Evolutionary conservation across 345 rosid species (phyloP), one percentile per base, ranked within the genome.

Genomic region (Streptanthus diversifolius): DNA sequence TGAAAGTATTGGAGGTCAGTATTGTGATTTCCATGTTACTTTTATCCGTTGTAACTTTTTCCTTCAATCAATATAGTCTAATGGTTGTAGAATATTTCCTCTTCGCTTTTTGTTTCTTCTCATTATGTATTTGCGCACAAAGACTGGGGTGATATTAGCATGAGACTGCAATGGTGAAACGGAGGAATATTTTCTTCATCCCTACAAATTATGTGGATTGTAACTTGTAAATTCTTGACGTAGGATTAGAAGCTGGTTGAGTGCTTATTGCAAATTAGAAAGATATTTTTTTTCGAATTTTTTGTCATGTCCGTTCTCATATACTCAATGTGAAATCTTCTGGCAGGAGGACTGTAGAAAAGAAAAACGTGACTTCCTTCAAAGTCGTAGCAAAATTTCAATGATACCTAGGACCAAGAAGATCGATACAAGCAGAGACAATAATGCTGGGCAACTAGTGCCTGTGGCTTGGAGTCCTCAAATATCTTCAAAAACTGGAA

Each of bases 281-380:
- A 7, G 43, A 51, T 25, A 52, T 25, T 5, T 0, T 5, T 0
- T 13, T 1, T 22, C 32, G 41, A 51, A 5, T 60, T 41, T 41
- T 43, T 9, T 27, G 48, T 69, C 55, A 30, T 30, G 33, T 56
- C 17, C 33, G 17, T 69, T 33, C 47, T 21, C 66, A 44, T 33
- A 33, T 22, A 22, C 49, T 41, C 54, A 19, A 18, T 49, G 30
- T 68, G 36, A 55, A 32, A 74, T 79, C 54, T 49, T 45, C 56
- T 58, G 81, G 36, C 87, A 95, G 98, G 98, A 90, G 33, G 92
- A 90, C 75, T 91, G 99, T 96, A 85, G 88, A 77, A 95, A 90
- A 75, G 97, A 88, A 82, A 95, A 87, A 61, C 95, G 89, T 49
- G 93, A 90, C 78, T 95, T 95, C 81, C 92, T 91, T 72, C 98